Evolutionary conservation across 2,329 filamentous ascomycete species (phyloP).

Genomic region (Epichloe aotearoae): DNA sequence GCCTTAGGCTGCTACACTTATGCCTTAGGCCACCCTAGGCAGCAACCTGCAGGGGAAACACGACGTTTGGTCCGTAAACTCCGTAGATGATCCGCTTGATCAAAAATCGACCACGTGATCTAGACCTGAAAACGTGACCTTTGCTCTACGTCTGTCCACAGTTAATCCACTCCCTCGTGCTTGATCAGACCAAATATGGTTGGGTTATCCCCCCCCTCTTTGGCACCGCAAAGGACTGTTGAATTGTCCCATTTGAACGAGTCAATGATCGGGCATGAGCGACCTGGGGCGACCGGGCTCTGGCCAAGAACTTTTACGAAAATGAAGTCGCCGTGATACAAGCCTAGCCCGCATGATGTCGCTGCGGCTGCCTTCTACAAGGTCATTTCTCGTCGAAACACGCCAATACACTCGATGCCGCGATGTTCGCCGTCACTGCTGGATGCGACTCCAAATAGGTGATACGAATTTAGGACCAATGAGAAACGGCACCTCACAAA

Average conservation of each 20-base stretch:
- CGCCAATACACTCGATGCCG: not conserved
- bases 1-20: too few species aligned
- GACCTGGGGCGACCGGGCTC: not conserved
- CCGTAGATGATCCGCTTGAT: not conserved
- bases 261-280: not conserved
- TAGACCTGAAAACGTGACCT: not conserved
- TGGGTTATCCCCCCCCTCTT: not conserved
- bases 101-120: not conserved
- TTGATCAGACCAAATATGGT: not conserved
- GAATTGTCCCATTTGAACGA: not conserved
- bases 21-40: too few species aligned
- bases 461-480: not conserved
- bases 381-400: not conserved
- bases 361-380: not conserved
- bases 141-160: not conserved
- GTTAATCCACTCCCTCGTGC: not conserved
- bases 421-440: not conserved
- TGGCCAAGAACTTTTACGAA: not conserved
- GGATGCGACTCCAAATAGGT: not conserved
- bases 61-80: too few species aligned
- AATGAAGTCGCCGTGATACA: not conserved
- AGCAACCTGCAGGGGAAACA: too few species aligned
- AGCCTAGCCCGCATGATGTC: not conserved
- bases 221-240: not conserved
- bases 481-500: not conserved